These are phyloP conservation scores for Aspergillus sclerotiicarbonarius DNA, from an alignment of 495 filamentous ascomycete species.

Conservation along the genomic window DNA sequence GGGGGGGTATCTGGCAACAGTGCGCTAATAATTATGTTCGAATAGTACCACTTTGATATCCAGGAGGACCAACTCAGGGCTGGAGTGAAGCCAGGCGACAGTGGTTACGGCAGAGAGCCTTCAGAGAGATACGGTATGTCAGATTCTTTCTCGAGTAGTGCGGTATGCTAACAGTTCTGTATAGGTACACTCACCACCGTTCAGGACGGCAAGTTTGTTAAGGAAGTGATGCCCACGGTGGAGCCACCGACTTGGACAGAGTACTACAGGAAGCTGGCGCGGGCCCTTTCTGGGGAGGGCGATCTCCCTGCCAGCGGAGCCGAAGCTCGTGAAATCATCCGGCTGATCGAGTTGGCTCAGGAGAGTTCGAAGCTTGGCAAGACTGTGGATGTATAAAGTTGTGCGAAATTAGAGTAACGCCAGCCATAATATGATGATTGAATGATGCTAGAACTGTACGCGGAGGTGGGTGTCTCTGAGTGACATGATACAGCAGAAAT, in stretches of 20 bases:
- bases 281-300: conserved; percentile 61
- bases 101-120: conserved; percentile 65
- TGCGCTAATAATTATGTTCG: conserved; percentile 1
- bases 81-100: conserved; percentile 63
- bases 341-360: conserved; percentile 68
- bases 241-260: conserved; percentile 68
- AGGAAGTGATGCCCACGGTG: conserved; percentile 55
- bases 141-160: background rate
- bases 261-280: conserved; percentile 69
- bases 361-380: conserved; percentile 65
- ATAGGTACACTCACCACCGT: conserved; percentile 44
- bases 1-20: background rate
- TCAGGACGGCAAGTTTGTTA: conserved; percentile 38
- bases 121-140: conserved; percentile 47
- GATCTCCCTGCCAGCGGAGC: conserved; percentile 68
- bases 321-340: conserved; percentile 69
- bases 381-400: conserved; percentile 52
- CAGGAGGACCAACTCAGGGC: conserved; percentile 80
- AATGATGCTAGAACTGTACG: background rate
- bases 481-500: background rate
- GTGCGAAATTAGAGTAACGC: conserved; percentile 8
- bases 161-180: background rate
- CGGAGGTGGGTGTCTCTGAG: background rate
- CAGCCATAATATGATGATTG: background rate
- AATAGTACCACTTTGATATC: conserved; percentile 63